Evolutionary conservation across 2,329 filamentous ascomycete species (phyloP), one percentile per base, ranked within the genome.

Genomic region (Periglandula ipomoeae): DNA sequence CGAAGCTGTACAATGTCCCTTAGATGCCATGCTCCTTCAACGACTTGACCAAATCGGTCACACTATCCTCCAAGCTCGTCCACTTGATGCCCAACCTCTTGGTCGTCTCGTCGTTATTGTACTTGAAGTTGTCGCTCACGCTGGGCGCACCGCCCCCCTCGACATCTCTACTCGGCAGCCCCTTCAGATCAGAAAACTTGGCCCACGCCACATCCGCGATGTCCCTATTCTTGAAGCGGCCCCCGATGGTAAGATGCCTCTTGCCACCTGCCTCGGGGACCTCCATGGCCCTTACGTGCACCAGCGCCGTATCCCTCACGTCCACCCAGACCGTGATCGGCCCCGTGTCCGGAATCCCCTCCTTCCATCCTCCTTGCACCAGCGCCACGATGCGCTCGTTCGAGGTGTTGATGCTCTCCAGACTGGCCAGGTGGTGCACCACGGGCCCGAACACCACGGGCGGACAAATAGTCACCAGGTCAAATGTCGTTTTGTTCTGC

Each of bases 11-110:
- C n/a, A n/a, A n/a, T n/a, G n/a, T n/a, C n/a, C n/a, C n/a, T n/a
- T n/a, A 27, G 11, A 60, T 56, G 1, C 58, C 59, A 44, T 70
- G 59, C n/a, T 59, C 60, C 63, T 84, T 74, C 58, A 89, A 63
- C 27, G 77, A 82, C 65, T 78, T 78, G 17, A 86, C 73, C 6
- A 81, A 74, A 58, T 88, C 84, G 5, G 34, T 37, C 34, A 37
- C 34, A 37, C 34, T 37, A 27, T 34, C 32, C 10, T 56, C 47
- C 7, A 49, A 32, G 13, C 34, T 24, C 13, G 40, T 49, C 47
- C 47, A 45, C 23, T 44, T n/a, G 17, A 45, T 24, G 3, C 34
- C 40, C 40, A 48, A 20, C 8, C 26, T 13, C n/a, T 11, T 39
- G 7, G 32, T 23, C 19, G 46, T 42, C 40, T 10, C 22, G n/a